Base-by-base conservation (phyloP, 176 grass and related monocot genomes). In the Oryza australiensis region DNA sequence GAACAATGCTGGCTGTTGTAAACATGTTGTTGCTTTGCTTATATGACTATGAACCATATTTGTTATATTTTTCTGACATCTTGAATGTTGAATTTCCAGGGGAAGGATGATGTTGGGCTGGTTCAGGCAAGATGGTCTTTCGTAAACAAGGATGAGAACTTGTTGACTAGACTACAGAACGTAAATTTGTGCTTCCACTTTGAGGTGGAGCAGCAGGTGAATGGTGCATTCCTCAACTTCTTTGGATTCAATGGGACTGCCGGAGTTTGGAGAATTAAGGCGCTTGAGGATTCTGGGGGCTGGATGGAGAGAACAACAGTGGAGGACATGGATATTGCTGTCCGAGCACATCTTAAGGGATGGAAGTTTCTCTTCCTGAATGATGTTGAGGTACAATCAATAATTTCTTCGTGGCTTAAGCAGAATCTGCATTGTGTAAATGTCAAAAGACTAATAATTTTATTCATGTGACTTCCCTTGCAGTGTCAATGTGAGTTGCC, bases 191-290 rank as follows among this genome's bases (percentile, higher is more conserved):
- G 91, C 82, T 97, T 97, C 85, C 94, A 97, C 84, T 97, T 97
- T 66, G 94, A 97, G 87, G 94, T 97, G 85, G 94, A 97, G 72
- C 94, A 97, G 86, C 94, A 97, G 73, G 94, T 97, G 38, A 97
- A 97, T 30, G 94, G 94, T 4, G 22, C 69, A 5, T 97, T 97
- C 64, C 70, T 97, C 79, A 94, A 94, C 70, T 97, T 97, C 89
- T 97, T 97, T 7, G 94, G 94, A 74, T 97, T 97, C 87, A 97
- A 97, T 14, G 94, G 94, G 23, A 97, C 91, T 7, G 94, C 91
- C 0, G 91, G 94, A 37, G 87, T 97, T 3, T 97, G 91, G 94
- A 94, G 91, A 77, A 97, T 97, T 75, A 94, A 94, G 76, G 89
- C 91, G 0, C 89, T 97, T n/a, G 94, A 97, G 72, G 91, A 97